Base-by-base conservation (phyloP, 108 stramenopile genomes). In the Nitzschia sp. region DNA sequence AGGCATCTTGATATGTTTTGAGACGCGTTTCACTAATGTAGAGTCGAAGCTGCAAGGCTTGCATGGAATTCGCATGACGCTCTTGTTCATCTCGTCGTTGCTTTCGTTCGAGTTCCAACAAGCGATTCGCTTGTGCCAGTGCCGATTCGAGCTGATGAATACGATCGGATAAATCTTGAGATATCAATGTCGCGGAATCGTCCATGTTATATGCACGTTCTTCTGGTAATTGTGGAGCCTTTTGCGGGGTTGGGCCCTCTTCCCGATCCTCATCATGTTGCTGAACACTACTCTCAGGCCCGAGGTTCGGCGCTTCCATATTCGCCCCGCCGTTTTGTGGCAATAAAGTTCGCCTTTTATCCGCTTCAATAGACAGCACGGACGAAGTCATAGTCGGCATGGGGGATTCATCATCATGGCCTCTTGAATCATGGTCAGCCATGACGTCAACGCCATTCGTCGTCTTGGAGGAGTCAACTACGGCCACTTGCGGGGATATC, bases 1-100 rank as follows among this genome's bases (percentile, higher is more conserved):
- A 57, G 6, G 82, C 82, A 28, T 82, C 77, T 68, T 78, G 64
- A 51, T 55, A 78, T 0, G 68, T 77, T 49, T 74, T 73, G 24
- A 77, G 54, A 17, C 69, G 54, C 0, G 72, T 82, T 71, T 82
- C 82, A 18, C 68, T 70, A 38, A 82, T 82, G 46, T 82, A 82
- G 19, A 82, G 61, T 59, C 82, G 62, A 3, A 82, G 51, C 49
- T 82, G 82, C 18, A 82, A 36, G 38, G 69, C 69, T 68, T 82
- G 82, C n/a, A 78, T 62, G 8, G 56, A 55, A 17, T 82, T 68
- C 11, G 66, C 59, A 30, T 46, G 58, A 25, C 21, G 23, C 36
- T 76, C 71, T 25, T 61, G 60, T 57, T 71, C 64, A 4, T 55
- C 8, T 23, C 23, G 55, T 17, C 72, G 32, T 36, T 23, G 57